Percentiles rank a stretch among this genome's conserved stretches.
phyloP scores from a whole-genome alignment of 371 early-diverging fungal genomes.

The Dinochytrium kinnereticum region DNA sequence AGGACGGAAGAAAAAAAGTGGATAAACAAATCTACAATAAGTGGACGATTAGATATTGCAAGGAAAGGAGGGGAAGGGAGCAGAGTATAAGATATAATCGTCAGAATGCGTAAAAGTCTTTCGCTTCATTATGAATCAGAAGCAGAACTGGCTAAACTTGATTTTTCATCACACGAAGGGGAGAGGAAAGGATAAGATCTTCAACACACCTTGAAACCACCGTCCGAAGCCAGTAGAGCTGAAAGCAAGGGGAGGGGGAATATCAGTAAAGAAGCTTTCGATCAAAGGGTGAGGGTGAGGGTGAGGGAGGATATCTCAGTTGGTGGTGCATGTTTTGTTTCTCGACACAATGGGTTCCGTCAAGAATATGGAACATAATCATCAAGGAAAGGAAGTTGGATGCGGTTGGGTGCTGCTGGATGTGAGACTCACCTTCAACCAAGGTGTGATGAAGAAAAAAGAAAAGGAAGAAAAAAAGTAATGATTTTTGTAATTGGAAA shows the following conservation, averaged over 20 bases:
- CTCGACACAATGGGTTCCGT: slow-evolving; percentile 6
- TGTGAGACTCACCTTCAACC: too few species aligned
- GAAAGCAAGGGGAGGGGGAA: too few species aligned
- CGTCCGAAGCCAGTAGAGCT: too few species aligned
- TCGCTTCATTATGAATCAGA: slow-evolving; percentile 6
- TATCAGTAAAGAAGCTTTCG: neutral
- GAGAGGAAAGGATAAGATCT: neutral
- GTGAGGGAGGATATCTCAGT: slow-evolving; percentile 9
- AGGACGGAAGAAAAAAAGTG: neutral
- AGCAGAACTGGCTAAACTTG: slow-evolving; percentile 21
- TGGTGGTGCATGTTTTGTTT: slow-evolving; percentile 18
- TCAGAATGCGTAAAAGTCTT: neutral
- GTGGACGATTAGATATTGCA: neutral
- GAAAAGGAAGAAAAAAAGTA: neutral
- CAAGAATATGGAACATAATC: neutral
- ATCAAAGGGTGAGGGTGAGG: neutral
- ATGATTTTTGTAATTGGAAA: neutral
- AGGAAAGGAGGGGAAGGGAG: neutral
- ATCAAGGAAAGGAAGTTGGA: neutral
- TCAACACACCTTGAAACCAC: neutral
- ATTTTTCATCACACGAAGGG: neutral
- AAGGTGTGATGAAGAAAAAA: neutral
- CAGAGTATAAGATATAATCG: too few species aligned
- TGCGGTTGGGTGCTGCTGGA: neutral
- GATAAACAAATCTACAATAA: neutral